Percentiles rank a stretch among this genome's conserved stretches.
Conservation (phyloP, 345 rosid species). For the Adansonia digitata region DNA sequence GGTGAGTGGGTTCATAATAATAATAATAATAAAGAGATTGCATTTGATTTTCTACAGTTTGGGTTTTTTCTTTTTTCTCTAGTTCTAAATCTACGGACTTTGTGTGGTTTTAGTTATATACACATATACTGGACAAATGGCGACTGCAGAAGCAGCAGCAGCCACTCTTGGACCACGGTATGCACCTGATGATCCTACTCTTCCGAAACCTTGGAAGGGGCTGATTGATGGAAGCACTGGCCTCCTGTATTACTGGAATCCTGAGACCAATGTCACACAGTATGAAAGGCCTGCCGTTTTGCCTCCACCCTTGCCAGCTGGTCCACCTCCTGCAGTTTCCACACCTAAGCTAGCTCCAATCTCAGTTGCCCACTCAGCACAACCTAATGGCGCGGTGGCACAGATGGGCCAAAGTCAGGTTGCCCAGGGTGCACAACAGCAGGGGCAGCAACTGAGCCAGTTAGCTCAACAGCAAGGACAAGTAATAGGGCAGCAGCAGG, state of each 20-base stretch:
- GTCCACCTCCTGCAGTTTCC: conserved; percentile 44
- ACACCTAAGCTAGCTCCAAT: conserved; percentile 62
- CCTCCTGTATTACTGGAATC: conserved; percentile 85
- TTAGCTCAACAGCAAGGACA: conserved; percentile 41
- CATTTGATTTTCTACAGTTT: conserved; percentile 8
- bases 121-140: conserved; percentile 41
- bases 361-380: conserved; percentile 40
- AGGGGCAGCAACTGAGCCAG: conserved; percentile 41
- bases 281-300: conserved; percentile 74
- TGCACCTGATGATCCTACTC: conserved; percentile 92
- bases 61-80: neutral
- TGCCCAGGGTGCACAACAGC: conserved; percentile 28
- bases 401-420: conserved; percentile 41
- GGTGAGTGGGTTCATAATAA: neutral
- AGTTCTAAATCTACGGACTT: conserved; percentile 7
- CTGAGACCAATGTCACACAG: conserved; percentile 85
- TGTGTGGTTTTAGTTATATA: conserved; percentile 23
- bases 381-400: conserved; percentile 35
- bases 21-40: neutral
- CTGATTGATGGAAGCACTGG: conserved; percentile 88
- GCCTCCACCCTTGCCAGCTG: conserved; percentile 56
- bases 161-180: conserved; percentile 68
- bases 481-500: conserved; percentile 33
- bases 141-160: conserved; percentile 49
- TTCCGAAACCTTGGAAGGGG: conserved; percentile 97